phyloP scores from a whole-genome alignment of 106 monocot species.

The Hemerocallis citrina region DNA sequence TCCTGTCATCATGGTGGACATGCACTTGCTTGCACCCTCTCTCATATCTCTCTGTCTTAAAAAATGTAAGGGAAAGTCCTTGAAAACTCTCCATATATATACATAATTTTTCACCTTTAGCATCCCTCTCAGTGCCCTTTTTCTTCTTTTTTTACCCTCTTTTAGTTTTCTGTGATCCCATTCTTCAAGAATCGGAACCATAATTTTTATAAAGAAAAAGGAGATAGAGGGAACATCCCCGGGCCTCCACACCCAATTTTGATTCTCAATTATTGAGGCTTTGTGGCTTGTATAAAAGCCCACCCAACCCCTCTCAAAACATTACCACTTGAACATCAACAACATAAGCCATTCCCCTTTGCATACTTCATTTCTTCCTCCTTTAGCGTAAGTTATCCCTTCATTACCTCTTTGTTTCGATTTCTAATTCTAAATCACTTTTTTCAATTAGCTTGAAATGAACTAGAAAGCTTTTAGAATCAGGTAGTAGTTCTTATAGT shows the following conservation, averaged over 20 bases:
- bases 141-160: slow-evolving; percentile 19
- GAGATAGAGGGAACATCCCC: slow-evolving; percentile 15
- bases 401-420: no score
- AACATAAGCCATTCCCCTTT: background rate
- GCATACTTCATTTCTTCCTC: no score
- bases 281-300: slow-evolving; percentile 38
- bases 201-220: background rate
- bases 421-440: no score
- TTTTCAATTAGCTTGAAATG: no score
- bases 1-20: slow-evolving; percentile 16
- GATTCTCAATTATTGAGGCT: slow-evolving; percentile 43
- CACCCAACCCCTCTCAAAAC: slow-evolving; percentile 6
- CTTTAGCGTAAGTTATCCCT: no score
- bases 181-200: slow-evolving; percentile 15
- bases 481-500: no score
- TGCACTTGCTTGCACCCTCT: slow-evolving; percentile 6
- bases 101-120: slow-evolving; percentile 14
- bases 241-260: slow-evolving; percentile 32
- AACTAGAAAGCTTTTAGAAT: no score
- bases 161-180: slow-evolving; percentile 29
- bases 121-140: slow-evolving; percentile 30
- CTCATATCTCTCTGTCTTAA: slow-evolving; percentile 24
- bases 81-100: slow-evolving; percentile 2
- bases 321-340: slow-evolving; percentile 13
- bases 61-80: slow-evolving; percentile 23